Evolutionary conservation across 176 grass and related monocot genomes (phyloP).

Genomic region (Avena sativa): DNA sequence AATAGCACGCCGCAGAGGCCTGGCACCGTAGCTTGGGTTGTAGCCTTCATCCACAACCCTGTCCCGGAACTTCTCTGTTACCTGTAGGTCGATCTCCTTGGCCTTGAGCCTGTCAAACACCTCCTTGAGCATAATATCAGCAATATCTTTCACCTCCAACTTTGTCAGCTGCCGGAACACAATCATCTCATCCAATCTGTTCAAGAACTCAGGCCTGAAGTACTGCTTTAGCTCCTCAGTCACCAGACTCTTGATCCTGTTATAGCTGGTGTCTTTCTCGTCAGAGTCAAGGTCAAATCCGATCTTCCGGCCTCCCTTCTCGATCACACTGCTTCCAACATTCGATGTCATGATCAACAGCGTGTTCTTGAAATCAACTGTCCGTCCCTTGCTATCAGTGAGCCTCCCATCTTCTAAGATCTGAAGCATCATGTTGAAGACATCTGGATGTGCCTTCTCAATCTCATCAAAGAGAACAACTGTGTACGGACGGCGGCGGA

Average conservation of each 20-base stretch:
- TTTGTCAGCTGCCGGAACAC: slow-evolving; percentile 97
- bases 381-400: slow-evolving; percentile 90
- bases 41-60: slow-evolving; percentile 94
- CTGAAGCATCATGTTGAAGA: slow-evolving; percentile 99
- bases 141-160: slow-evolving; percentile 97
- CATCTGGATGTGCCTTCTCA: slow-evolving; percentile 97
- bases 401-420: slow-evolving; percentile 96
- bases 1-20: slow-evolving; percentile 89
- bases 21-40: slow-evolving; percentile 93
- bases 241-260: slow-evolving; percentile 89
- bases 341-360: slow-evolving; percentile 94
- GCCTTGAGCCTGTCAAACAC: slow-evolving; percentile 90
- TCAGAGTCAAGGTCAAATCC: slow-evolving; percentile 89
- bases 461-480: slow-evolving; percentile 99
- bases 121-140: slow-evolving; percentile 98
- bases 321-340: slow-evolving; percentile 89
- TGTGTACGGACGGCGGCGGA: slow-evolving; percentile 84
- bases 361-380: slow-evolving; percentile 96
- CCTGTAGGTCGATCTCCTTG: slow-evolving; percentile 89
- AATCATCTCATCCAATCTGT: slow-evolving; percentile 96
- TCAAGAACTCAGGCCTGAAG: slow-evolving; percentile 91
- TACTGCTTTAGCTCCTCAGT: slow-evolving; percentile 96
- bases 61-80: slow-evolving; percentile 90
- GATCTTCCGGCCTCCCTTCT: slow-evolving; percentile 91
- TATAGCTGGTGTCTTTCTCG: slow-evolving; percentile 93